Base-by-base conservation (phyloP, 2,329 filamentous ascomycete genomes). In the Gaeumannomyces tritici region DNA sequence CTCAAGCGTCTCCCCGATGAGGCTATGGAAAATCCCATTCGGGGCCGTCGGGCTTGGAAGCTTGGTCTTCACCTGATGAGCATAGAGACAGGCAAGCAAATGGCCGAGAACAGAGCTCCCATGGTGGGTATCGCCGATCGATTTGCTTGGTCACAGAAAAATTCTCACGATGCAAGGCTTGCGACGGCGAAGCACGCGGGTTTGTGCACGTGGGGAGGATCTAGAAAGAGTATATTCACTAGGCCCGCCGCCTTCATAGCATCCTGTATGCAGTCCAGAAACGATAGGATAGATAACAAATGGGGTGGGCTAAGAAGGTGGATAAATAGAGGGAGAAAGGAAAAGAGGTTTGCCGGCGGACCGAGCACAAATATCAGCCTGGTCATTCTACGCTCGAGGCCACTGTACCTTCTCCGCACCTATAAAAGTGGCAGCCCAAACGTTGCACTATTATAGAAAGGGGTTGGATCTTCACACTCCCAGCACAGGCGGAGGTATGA, bases 391-490 rank as follows among this genome's bases (percentile, higher is more conserved):
- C 18, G 35, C 35, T 42, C 35, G 35, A 15, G 35, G 35, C 15
- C 15, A 42, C 35, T 15, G 35, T 42, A 15, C 35, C 35, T 42
- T 42, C 15, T 42, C 35, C 35, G 35, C 35, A 42, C 35, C 35
- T 42, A 42, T 42, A 42, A 42, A 42, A 42, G 18, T 42, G 15
- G 13, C 35, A 13, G 15, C 35, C 35, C 35, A 42, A 42, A 42
- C 35, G 35, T 42, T 42, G 35, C 35, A 47, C 57, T 47, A 59
- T 59, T 59, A 59, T 59, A 27, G 18, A 47, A 59, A 42, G 57
- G 42, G 57, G 57, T 47, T 27, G 27, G 26, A 28, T 33, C 57
- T 47, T 42, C 35, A 42, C n/a, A 59, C 57, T 33, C 31, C n/a
- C 42, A 26, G 8, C 27, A 31, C 29, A 18, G 35, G 13, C 35